These are phyloP conservation scores for Cucumis cinereus DNA, from an alignment of 306 rosid genomes.

Conservation along the genomic window DNA sequence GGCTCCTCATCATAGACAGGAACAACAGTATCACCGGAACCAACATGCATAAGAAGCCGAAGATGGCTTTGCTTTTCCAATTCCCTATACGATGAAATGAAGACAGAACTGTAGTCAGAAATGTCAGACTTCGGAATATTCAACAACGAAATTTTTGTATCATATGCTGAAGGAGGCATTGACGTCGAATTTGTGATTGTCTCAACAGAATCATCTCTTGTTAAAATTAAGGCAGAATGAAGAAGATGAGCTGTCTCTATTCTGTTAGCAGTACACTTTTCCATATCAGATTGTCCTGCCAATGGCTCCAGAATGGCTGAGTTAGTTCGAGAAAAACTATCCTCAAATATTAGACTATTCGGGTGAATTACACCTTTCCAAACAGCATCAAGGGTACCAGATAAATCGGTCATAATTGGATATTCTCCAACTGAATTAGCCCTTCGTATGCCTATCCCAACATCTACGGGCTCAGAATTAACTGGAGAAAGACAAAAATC, in stretches of 20 bases:
- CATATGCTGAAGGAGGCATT: background rate
- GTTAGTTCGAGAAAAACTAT: constrained; percentile 26
- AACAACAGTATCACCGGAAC: constrained; percentile 61
- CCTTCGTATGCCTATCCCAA: constrained; percentile 29
- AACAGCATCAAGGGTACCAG: constrained; percentile 79
- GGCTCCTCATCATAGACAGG: constrained; percentile 94
- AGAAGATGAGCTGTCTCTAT: background rate
- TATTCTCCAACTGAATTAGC: constrained; percentile 62
- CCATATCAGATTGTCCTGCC: constrained; percentile 33
- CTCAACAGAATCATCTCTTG: background rate
- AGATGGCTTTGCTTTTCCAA: constrained; percentile 68
- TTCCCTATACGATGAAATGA: constrained; percentile 51
- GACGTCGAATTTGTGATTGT: background rate
- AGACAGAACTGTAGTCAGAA: constrained; percentile 47
- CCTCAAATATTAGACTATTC: constrained; percentile 28
- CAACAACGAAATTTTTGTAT: constrained; percentile 15
- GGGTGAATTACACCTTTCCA: constrained; percentile 65
- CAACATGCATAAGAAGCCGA: constrained; percentile 62
- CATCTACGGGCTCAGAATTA: constrained; percentile 23
- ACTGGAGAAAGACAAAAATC: constrained; percentile 7
- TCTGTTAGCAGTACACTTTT: background rate
- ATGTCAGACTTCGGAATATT: constrained; percentile 48
- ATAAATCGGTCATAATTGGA: constrained; percentile 41
- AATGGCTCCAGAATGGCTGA: constrained; percentile 4
- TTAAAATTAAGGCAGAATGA: constrained; percentile 2